Evolutionary conservation across 768 basidiomycete genomes (phyloP).

Genomic region (Hericium erinaceus): DNA sequence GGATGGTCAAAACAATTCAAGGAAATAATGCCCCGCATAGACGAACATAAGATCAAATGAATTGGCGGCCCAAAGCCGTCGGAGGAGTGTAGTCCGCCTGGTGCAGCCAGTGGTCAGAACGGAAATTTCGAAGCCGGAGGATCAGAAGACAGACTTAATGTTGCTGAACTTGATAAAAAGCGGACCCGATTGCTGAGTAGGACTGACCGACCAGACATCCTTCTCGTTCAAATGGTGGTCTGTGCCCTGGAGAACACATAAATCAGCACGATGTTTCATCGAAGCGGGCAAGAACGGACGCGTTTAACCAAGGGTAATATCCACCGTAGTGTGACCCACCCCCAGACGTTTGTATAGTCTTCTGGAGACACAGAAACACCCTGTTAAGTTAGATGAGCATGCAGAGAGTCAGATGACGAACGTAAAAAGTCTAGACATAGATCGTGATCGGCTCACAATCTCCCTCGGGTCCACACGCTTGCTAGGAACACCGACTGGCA

Average conservation of each 20-base stretch:
- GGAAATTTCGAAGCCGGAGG: neutral
- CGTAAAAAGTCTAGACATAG: neutral
- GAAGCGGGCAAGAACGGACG: neutral
- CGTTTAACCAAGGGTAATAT: slow-evolving; percentile 45
- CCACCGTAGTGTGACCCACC: slow-evolving; percentile 60
- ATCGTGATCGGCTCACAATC: slow-evolving; percentile 40
- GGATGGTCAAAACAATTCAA: neutral
- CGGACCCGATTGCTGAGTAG: neutral
- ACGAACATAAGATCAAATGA: slow-evolving; percentile 31
- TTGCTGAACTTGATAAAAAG: slow-evolving; percentile 28
- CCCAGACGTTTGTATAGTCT: slow-evolving; percentile 56
- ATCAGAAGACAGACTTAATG: slow-evolving; percentile 12
- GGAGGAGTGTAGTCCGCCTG: slow-evolving; percentile 30
- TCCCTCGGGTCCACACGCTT: slow-evolving; percentile 38
- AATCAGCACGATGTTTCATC: neutral
- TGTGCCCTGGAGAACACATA: neutral
- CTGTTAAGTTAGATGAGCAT: neutral
- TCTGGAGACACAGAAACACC: neutral
- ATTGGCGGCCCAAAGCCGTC: slow-evolving; percentile 36
- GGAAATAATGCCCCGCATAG: too few species aligned
- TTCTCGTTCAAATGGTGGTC: neutral
- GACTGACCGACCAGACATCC: slow-evolving; percentile 1
- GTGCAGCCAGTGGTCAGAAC: neutral
- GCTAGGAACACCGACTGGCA: slow-evolving; percentile 65
- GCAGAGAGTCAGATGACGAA: too few species aligned